These are phyloP conservation scores for Fusarium sp. DNA, from an alignment of 2,329 filamentous ascomycete genomes.

Conservation along the genomic window DNA sequence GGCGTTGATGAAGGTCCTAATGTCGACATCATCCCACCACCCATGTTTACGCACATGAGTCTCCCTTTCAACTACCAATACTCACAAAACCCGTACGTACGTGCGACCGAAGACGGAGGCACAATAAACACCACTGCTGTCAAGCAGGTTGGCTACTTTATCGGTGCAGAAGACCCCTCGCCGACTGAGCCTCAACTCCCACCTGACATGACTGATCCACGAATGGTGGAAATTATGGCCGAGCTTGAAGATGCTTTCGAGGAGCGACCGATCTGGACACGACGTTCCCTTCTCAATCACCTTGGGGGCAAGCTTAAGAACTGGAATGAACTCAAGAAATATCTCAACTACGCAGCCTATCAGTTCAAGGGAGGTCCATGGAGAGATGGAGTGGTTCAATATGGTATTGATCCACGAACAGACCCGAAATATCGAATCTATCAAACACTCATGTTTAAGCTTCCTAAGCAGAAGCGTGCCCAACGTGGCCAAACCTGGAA, in stretches of 20 bases:
- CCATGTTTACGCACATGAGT: constrained; percentile 79
- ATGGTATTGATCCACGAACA: constrained; percentile 85
- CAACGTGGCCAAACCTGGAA: constrained; percentile 63
- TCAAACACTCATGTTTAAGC: constrained; percentile 89
- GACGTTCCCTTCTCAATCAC: constrained; percentile 82
- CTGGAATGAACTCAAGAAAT: constrained; percentile 74
- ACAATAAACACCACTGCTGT: constrained; percentile 71
- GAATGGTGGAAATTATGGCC: constrained; percentile 73
- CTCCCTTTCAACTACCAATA: constrained; percentile 85
- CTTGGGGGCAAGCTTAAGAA: constrained; percentile 65
- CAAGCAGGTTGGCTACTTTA: constrained; percentile 69
- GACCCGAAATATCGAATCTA: constrained; percentile 83
- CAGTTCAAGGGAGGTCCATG: constrained; percentile 94
- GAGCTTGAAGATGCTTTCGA: constrained; percentile 75
- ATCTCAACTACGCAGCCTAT: constrained; percentile 87
- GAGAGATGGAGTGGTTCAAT: constrained; percentile 86
- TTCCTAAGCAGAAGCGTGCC: constrained; percentile 65
- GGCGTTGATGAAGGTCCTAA: constrained; percentile 68
- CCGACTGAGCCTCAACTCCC: constrained; percentile 70
- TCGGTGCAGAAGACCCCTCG: constrained; percentile 71
- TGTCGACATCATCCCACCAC: constrained; percentile 81
- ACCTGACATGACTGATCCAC: constrained; percentile 68
- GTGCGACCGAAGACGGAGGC: constrained; percentile 67
- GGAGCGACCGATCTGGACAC: constrained; percentile 85
- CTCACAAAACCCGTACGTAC: constrained; percentile 85